Base-by-base conservation (phyloP, 225 moss, liverwort and hornwort genomes). In the Pseudoscleropodium purum region DNA sequence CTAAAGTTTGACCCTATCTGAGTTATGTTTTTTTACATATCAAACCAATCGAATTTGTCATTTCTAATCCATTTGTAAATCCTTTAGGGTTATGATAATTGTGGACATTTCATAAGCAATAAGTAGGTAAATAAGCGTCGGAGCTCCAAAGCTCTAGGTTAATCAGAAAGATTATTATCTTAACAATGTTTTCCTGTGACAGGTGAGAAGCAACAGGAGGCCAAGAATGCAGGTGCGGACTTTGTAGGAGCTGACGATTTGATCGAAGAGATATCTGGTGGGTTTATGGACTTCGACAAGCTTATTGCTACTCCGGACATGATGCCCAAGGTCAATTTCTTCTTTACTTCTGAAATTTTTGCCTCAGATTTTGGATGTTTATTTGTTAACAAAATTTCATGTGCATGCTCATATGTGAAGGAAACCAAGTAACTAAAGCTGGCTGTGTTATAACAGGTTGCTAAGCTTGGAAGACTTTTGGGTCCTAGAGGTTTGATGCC, bases 401-500 rank as follows among this genome's bases (percentile, higher is more conserved):
- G 30, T 36, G 43, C 45, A 34, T 65, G 69, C 61, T n/a, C 36
- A 30, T 14, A 39, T 47, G 82, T 82, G 20, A 78, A 54, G 43
- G 43, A 64, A 70, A 76, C 25, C 5, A 62, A 18, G 18, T 33
- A 56, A 33, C 72, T 88, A 27, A 82, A 73, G 11, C 15, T 85
- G 69, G 19, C 63, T 91, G 73, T 84, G 26, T 72, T 86, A 66
- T 88, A 37, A 63, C 93, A 98, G 98, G 98, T 99, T 90, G 99
- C 97, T 82, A 99, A 96, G 91, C 95, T 99, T 90, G 99, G 99
- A 91, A 94, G 99, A 92, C 89, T 97, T 84, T 88, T 99, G 92
- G 99, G 99, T 92, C 99, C 99, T 47, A 95, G 99, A 51, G 99
- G 99, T 52, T 90, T 99, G 89, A 99, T 99, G 99, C 99, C 97